Base-by-base conservation (phyloP, 352 stramenopile genomes). In the Poterioochromonas sp. region DNA sequence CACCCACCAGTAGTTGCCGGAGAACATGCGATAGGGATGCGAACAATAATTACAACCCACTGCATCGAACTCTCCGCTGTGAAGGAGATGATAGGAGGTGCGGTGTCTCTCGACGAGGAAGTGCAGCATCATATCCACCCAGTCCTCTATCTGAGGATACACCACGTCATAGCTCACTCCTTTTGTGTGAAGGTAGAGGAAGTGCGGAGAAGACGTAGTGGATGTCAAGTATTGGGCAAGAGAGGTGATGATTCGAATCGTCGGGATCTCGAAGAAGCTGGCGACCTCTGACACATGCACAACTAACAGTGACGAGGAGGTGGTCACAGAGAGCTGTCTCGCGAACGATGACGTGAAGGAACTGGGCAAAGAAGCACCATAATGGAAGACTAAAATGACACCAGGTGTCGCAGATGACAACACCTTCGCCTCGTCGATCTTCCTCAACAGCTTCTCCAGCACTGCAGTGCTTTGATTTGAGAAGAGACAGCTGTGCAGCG, bases 1-100 rank as follows among this genome's bases (percentile, higher is more conserved):
- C 12, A 26, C 58, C 58, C 58, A 68, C 58, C 58, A 68, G 58
- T 29, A 68, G 58, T 68, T 68, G 58, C 58, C 58, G 12, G 12
- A 18, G 8, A 68, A 35, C 20, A 8, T 8, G 29, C 12, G 29
- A 37, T 26, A 26, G 5, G 58, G 58, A 68, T 68, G 26, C 5
- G 26, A 39, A 40, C 26, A 11, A 39, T 68, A 68, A 35, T 68
- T 68, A 11, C 5, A 5, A 39, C 58, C 58, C 5, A 68, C 11
- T 11, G 26, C 58, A 39, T 68, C 58, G 29, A 40, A 68, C 12
- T 29, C 12, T 32, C 12, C 29, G 26, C 58, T 68, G 12, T 32
- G 34, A 15, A 68, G 29, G 5, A 68, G 58, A 39, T 68, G 58
- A 68, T 68, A 68, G 44, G 8, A 53, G 47, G 15, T 58, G 15